These are phyloP conservation scores for Grosmannia clavigera DNA, from an alignment of 2,329 filamentous ascomycete species.

Conservation along the genomic window DNA sequence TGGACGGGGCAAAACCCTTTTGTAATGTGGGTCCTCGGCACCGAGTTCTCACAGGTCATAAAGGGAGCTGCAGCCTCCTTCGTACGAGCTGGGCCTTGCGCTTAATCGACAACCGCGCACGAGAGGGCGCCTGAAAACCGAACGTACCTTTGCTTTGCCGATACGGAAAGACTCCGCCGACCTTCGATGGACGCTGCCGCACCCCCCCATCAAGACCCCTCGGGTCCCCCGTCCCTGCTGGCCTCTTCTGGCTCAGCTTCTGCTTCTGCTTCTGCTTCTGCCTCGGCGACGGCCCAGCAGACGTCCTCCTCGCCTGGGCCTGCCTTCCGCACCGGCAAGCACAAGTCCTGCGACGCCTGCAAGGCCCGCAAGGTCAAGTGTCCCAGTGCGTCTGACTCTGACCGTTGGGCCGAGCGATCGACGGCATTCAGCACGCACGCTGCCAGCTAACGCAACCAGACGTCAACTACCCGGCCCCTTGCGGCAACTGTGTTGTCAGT, in stretches of 20 bases:
- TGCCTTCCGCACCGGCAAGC: constrained; percentile 5
- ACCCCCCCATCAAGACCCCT: too few relatives aligned
- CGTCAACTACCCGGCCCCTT: constrained; percentile 5
- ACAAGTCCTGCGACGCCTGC: constrained; percentile 25
- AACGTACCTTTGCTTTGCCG: too few relatives aligned
- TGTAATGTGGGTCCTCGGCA: background rate
- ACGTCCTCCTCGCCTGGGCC: background rate
- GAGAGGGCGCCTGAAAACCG: too few relatives aligned
- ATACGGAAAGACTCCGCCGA: too few relatives aligned
- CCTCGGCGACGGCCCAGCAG: background rate
- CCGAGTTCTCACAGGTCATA: background rate
- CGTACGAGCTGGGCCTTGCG: background rate
- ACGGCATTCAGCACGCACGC: too few relatives aligned
- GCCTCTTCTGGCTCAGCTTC: background rate
- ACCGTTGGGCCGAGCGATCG: background rate
- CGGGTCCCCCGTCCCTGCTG: too few relatives aligned
- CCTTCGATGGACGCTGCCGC: too few relatives aligned
- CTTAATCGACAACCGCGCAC: background rate
- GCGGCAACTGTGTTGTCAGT: constrained; percentile 8
- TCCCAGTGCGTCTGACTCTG: constrained; percentile 16
- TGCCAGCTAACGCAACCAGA: constrained; percentile 1
- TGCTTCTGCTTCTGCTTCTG: background rate
- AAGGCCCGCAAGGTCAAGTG: constrained; percentile 29
- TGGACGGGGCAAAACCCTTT: background rate
- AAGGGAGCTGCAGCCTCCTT: background rate